These are phyloP conservation scores for Carex cristatella DNA, from an alignment of 176 grass and related monocot genomes.

Conservation along the genomic window DNA sequence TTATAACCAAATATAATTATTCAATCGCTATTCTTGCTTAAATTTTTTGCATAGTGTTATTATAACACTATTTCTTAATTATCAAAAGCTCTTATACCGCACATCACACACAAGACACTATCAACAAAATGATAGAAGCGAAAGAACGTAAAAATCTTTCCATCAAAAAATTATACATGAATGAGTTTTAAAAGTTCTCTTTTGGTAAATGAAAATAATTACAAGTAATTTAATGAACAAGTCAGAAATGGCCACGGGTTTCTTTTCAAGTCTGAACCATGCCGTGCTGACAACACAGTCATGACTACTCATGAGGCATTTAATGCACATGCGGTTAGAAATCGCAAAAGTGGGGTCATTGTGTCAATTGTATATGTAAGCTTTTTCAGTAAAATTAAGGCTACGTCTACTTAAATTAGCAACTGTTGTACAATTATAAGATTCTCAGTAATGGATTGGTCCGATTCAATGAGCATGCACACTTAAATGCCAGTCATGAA, in stretches of 20 bases:
- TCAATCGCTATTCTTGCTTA: too few species aligned
- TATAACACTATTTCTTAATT: too few species aligned
- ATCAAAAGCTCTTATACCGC: too few species aligned
- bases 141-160: background rate
- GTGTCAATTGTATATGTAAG: background rate
- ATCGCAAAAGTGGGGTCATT: background rate
- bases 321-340: background rate
- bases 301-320: background rate
- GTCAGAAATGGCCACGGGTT: background rate
- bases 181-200: background rate
- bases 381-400: background rate
- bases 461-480: background rate
- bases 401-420: background rate
- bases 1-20: too few species aligned
- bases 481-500: background rate
- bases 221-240: background rate
- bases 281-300: background rate
- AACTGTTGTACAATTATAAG: background rate
- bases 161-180: background rate
- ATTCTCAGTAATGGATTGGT: background rate
- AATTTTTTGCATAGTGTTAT: too few species aligned
- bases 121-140: background rate
- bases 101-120: background rate
- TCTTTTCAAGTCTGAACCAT: background rate
- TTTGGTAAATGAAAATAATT: background rate